Conservation (phyloP, 495 filamentous ascomycete species). For the Aspergillus carlsbadensis region DNA sequence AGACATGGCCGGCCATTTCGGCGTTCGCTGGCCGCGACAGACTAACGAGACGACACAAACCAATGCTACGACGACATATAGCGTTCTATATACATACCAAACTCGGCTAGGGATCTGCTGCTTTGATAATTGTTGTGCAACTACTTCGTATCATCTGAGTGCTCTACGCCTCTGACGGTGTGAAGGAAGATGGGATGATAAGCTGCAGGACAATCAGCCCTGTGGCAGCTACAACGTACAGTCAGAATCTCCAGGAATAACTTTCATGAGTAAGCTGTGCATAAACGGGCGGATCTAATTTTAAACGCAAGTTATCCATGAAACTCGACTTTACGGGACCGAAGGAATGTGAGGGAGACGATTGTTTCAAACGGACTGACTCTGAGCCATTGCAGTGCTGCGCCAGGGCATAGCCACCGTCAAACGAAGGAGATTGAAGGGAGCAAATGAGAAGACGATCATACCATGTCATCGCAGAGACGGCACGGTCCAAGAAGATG, state of each 20-base stretch:
- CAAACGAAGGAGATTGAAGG: slow-evolving; percentile 1
- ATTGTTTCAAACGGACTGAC: slow-evolving; percentile 16
- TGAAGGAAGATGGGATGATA: not conserved
- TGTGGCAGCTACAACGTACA: not conserved
- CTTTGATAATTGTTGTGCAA: not conserved
- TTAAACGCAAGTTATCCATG: not conserved
- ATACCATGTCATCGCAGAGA: not conserved
- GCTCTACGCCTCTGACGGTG: not conserved
- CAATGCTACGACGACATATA: too few relatives aligned
- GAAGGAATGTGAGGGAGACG: slow-evolving; percentile 4
- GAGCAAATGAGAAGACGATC: not conserved
- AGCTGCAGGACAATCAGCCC: not conserved
- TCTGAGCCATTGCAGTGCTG: slow-evolving; percentile 24
- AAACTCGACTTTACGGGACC: not conserved
- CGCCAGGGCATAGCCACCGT: slow-evolving; percentile 28
- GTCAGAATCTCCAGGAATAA: not conserved
- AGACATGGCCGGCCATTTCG: not conserved
- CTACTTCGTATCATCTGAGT: too few relatives aligned
- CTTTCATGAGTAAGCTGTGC: not conserved
- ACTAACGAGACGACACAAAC: not conserved
- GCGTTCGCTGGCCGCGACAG: not conserved
- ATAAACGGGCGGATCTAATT: not conserved
- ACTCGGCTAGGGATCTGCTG: not conserved
- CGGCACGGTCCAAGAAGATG: not conserved
- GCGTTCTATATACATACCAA: not conserved